Evolutionary conservation across 2,329 filamentous ascomycete genomes (phyloP).

Genomic region (Didymella pinodella): DNA sequence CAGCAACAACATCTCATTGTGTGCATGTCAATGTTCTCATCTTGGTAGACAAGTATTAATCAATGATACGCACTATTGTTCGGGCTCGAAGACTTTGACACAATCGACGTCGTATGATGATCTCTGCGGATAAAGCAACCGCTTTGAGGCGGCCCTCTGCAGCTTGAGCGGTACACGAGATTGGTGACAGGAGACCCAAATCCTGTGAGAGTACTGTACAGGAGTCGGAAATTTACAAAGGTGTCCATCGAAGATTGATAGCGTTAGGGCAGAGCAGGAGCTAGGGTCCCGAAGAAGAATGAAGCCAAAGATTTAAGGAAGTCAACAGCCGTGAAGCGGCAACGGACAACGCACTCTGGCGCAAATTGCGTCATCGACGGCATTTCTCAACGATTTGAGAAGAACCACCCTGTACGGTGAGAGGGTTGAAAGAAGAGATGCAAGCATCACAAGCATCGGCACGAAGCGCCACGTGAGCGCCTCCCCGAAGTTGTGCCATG

Average conservation of each 20-base stretch:
- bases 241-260: not conserved
- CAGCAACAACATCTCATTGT: not conserved
- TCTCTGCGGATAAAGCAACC: not conserved
- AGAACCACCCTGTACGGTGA: not conserved
- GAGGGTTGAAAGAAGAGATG: not conserved
- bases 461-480: conserved; percentile 8
- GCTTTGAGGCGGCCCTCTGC: no score
- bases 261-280: not conserved
- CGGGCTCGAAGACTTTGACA: not conserved
- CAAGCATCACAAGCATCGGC: conserved; percentile 3
- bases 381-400: not conserved
- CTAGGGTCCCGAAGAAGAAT: not conserved
- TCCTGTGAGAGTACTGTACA: not conserved
- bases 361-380: not conserved
- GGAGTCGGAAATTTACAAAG: not conserved
- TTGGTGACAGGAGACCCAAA: no score
- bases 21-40: not conserved
- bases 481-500: conserved; percentile 10
- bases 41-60: not conserved
- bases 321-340: not conserved
- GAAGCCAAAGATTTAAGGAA: not conserved
- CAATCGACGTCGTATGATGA: not conserved
- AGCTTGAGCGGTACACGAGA: no score
- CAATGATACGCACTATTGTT: not conserved
- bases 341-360: not conserved